Conservation (phyloP, 371 early-diverging fungal genomes). For the Mucor lusitanicus region DNA sequence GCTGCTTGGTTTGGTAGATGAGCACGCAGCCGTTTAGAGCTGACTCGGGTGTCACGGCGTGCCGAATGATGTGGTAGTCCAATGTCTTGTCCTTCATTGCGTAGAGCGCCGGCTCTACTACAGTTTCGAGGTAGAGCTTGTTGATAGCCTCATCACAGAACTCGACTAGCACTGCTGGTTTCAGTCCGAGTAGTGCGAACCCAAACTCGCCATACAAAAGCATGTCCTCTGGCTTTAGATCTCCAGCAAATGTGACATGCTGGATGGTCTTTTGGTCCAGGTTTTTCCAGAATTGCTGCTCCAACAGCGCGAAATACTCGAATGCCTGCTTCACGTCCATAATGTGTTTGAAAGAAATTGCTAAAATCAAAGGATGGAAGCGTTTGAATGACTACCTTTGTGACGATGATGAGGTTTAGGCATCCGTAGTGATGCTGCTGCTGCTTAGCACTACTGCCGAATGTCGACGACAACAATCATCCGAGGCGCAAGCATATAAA, state of each 20-base stretch:
- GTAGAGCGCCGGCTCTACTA: constrained; percentile 39
- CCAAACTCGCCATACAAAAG: constrained; percentile 65
- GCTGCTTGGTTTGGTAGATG: constrained; percentile 1
- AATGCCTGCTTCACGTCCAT: constrained; percentile 22
- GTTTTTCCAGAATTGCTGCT: constrained; percentile 22
- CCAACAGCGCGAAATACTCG: constrained; percentile 17
- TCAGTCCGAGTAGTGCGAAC: constrained; percentile 61
- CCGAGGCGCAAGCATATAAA: too few species aligned
- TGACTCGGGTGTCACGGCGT: constrained; percentile 18
- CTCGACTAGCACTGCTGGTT: constrained; percentile 60
- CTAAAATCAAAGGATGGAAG: background rate
- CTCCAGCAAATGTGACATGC: constrained; percentile 19
- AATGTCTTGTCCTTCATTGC: constrained; percentile 11
- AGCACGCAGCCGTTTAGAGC: constrained; percentile 14
- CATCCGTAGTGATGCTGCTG: too few species aligned
- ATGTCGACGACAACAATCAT: too few species aligned
- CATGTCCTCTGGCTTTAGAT: constrained; percentile 33
- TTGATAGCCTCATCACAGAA: constrained; percentile 32
- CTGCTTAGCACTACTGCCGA: too few species aligned
- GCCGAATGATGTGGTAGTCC: constrained; percentile 20
- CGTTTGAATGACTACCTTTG: background rate
- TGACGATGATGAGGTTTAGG: background rate
- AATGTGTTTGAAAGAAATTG: background rate
- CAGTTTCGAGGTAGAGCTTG: constrained; percentile 28
- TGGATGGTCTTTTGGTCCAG: constrained; percentile 6